Conservation (phyloP, 805 yeast genomes). For the Myxozyma udenii region DNA sequence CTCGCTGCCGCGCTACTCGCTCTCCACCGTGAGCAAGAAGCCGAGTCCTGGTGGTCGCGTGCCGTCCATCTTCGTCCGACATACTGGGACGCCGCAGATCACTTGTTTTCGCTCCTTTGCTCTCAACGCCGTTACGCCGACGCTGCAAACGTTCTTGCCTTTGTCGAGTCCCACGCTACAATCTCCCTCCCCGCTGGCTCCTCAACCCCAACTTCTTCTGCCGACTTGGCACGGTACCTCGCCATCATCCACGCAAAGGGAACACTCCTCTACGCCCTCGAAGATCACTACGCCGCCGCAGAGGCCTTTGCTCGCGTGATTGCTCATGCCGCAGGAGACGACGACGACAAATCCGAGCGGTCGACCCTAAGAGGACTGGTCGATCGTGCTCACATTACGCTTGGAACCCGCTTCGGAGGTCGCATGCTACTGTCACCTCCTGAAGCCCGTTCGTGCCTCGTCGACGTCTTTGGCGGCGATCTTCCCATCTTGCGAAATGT, state of each 20-base stretch:
- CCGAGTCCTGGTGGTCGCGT: constrained; percentile 32
- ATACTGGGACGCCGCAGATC: constrained; percentile 36
- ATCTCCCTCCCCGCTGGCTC: background rate
- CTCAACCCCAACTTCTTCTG: constrained; percentile 5
- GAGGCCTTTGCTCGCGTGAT: constrained; percentile 30
- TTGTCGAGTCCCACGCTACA: constrained; percentile 19
- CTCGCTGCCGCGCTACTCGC: constrained; percentile 31
- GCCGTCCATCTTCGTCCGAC: constrained; percentile 29
- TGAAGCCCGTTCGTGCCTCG: constrained; percentile 23
- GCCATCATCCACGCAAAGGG: constrained; percentile 27
- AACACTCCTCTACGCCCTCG: constrained; percentile 32
- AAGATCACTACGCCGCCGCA: constrained; percentile 33
- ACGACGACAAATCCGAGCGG: background rate
- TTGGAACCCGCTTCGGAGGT: constrained; percentile 6
- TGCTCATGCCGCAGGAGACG: constrained; percentile 12
- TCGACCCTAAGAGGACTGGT: constrained; percentile 12
- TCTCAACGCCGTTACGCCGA: constrained; percentile 25
- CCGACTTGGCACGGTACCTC: constrained; percentile 27
- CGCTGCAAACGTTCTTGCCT: constrained; percentile 24
- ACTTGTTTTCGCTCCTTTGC: constrained; percentile 28
- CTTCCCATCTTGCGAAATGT: constrained; percentile 15
- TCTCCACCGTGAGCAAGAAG: constrained; percentile 24
- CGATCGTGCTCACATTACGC: constrained; percentile 14
- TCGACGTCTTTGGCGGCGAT: constrained; percentile 29
- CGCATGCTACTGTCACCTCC: constrained; percentile 19